Evolutionary conservation across 2,329 filamentous ascomycete genomes (phyloP), one percentile per base, ranked within the genome.

Genomic region (Aspergillus sp.): DNA sequence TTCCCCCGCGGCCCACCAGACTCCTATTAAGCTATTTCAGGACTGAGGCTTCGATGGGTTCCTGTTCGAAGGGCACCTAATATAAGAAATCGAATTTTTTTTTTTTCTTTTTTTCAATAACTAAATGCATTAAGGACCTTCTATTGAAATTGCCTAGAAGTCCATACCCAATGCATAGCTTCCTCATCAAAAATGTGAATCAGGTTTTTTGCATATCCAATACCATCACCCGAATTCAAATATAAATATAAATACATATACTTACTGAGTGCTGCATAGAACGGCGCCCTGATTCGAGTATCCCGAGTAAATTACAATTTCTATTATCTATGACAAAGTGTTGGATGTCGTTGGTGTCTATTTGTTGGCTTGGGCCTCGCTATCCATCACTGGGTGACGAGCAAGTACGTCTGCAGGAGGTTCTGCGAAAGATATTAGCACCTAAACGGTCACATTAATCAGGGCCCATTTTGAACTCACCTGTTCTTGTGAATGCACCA

Each of bases 311-410:
- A 52, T 52, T 58, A 60, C 55, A 64, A 55, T 64, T 66, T 62
- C 65, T 63, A 64, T 43, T 49, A 59, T 62, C 67, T 68, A 65
- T 71, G 70, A 67, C 70, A 58, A 47, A 41, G 48, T 23, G 68
- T 64, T 52, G 49, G 52, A 56, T 45, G 53, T 52, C 46, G 56
- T 52, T 17, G 52, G 21, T 23, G 35, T 60, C 66, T 80, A 84
- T 69, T 81, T 82, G 64, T 82, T 84, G 44, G 70, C 79, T 12
- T 73, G 65, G 4, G 80, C 79, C 6, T 81, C 77, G 7, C 64
- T 57, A 31, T 46, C 46, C 37, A 56, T 46, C 3, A 51, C 41
- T 27, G 31, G 54, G 37, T 59, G 58, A 65, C 84, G 82, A 58
- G 75, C 72, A 19, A 84, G 76, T 35, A 75, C 74, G 48, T 65